These are phyloP conservation scores for Colletotrichum liriopes DNA, from an alignment of 2,329 filamentous ascomycete genomes.

Conservation along the genomic window DNA sequence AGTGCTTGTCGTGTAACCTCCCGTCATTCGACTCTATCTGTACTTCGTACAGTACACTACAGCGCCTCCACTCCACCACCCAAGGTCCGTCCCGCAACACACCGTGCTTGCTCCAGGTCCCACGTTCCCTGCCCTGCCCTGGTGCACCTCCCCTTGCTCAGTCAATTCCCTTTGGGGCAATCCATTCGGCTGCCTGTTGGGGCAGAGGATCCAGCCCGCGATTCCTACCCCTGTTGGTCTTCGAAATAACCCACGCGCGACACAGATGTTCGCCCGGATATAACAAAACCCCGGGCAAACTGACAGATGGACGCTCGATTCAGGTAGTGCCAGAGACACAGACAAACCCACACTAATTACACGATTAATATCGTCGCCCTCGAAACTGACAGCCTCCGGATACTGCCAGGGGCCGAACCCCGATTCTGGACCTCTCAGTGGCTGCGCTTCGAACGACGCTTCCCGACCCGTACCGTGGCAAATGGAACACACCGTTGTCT, in stretches of 20 bases:
- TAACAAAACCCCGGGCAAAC: constrained; percentile 12
- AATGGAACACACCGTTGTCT: constrained; percentile 6
- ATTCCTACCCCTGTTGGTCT: neutral
- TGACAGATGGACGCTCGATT: constrained; percentile 17
- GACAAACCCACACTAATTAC: neutral
- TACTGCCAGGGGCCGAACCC: neutral
- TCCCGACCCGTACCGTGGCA: neutral
- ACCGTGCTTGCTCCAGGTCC: neutral
- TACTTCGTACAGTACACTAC: neutral
- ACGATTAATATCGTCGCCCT: neutral
- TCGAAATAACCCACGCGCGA: neutral
- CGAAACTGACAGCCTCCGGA: constrained; percentile 2
- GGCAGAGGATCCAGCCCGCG: neutral
- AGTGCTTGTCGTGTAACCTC: constrained; percentile 5
- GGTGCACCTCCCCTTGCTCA: neutral
- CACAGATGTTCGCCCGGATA: neutral
- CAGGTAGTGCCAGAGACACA: neutral
- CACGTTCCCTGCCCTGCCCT: neutral
- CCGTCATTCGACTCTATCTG: too few relatives aligned
- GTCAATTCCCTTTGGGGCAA: constrained; percentile 15
- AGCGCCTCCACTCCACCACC: neutral
- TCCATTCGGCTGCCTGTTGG: constrained; percentile 18
- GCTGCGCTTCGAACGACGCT: neutral
- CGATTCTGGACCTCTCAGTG: constrained; percentile 1
- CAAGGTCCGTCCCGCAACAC: constrained; percentile 15